phyloP scores from a whole-genome alignment of 352 stramenopile species.

The Pythium plurisporium region DNA sequence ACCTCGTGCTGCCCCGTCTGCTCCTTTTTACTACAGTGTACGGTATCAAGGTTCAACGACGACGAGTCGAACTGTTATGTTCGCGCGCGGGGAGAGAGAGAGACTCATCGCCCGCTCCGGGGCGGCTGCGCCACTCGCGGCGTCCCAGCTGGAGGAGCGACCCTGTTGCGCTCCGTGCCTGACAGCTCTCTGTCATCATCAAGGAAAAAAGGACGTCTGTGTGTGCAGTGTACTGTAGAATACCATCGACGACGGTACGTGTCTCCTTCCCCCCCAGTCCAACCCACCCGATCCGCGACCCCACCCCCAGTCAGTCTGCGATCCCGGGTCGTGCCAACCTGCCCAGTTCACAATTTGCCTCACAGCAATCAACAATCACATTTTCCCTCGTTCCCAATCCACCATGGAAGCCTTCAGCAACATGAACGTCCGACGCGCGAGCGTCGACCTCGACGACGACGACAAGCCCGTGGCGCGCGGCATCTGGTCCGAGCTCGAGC shows the following conservation, averaged over 20 bases:
- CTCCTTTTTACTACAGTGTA: too few relatives aligned
- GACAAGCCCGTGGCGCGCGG: constrained; percentile 44
- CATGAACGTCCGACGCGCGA: background rate
- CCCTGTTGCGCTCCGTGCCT: background rate
- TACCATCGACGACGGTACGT: too few relatives aligned
- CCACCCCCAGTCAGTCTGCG: background rate
- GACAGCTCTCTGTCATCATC: constrained; percentile 6
- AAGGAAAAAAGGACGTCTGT: background rate
- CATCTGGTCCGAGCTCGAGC: constrained; percentile 70
- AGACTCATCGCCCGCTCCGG: constrained; percentile 10
- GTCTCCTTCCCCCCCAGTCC: background rate
- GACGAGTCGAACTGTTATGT: too few relatives aligned
- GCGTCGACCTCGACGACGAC: constrained; percentile 15
- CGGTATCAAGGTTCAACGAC: constrained; percentile 11
- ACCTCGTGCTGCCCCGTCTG: background rate
- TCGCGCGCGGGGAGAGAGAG: too few relatives aligned
- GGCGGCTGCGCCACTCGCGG: constrained; percentile 9
- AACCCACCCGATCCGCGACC: too few relatives aligned
- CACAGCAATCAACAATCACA: background rate
- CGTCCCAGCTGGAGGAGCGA: constrained; percentile 9
- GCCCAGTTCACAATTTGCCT: constrained; percentile 18
- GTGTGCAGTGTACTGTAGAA: background rate
- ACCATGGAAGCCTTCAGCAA: constrained; percentile 11
- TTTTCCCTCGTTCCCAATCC: background rate
- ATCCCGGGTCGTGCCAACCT: too few relatives aligned